These are phyloP conservation scores for Gypsophila paniculata DNA, from an alignment of 179 eudicot genomes.

Conservation along the genomic window DNA sequence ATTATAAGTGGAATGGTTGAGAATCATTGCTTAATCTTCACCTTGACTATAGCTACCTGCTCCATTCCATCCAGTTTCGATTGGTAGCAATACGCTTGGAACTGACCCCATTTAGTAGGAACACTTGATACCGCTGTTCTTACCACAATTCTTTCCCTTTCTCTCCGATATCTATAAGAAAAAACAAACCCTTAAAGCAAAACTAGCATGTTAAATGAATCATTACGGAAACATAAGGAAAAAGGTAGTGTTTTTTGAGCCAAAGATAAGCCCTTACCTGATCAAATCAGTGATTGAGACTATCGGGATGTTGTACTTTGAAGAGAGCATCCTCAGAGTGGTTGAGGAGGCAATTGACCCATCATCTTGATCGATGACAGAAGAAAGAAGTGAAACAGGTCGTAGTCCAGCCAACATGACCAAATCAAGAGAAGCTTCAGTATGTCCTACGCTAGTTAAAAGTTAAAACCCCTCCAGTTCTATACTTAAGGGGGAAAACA, in stretches of 20 bases:
- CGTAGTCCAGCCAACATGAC: conserved; percentile 65
- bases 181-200: conserved; percentile 1
- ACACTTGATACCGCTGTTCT: conserved; percentile 57
- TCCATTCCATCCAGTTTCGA: conserved; percentile 76
- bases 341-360: conserved; percentile 67
- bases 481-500: conserved; percentile 85
- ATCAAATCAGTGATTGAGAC: conserved; percentile 81
- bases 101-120: conserved; percentile 77
- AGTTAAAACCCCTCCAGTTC: conserved; percentile 77
- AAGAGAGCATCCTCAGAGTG: conserved; percentile 49
- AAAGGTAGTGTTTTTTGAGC: not conserved
- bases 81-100: conserved; percentile 58
- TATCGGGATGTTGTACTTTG: conserved; percentile 60
- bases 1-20: no score
- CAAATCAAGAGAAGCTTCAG: conserved; percentile 94
- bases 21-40: conserved; percentile 13
- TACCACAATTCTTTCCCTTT: conserved; percentile 84
- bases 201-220: not conserved
- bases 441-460: conserved; percentile 79
- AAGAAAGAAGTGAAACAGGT: conserved; percentile 73
- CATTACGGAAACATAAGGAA: not conserved
- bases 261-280: conserved; percentile 42
- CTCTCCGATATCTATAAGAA: conserved; percentile 62
- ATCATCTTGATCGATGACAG: conserved; percentile 60
- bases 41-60: conserved; percentile 76